Conservation (phyloP, 108 stramenopile genomes). For the Stephanodiscus triporus region DNA sequence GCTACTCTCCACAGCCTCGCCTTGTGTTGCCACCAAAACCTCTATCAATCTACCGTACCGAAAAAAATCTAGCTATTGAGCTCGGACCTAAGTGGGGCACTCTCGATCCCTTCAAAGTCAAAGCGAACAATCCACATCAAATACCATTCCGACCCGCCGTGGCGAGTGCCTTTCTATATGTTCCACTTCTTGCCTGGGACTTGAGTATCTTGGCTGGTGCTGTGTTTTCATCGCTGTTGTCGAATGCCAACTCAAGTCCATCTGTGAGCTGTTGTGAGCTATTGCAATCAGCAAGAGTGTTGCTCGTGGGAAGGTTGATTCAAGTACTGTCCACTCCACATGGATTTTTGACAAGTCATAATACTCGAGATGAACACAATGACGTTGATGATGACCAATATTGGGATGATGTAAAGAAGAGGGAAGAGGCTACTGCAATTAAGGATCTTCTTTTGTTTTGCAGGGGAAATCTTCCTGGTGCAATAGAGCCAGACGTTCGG, state of each 20-base stretch:
- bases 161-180: conserved; percentile 78
- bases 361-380: conserved; percentile 30
- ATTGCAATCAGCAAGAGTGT: conserved; percentile 48
- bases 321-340: conserved; percentile 74
- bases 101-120: conserved; percentile 56
- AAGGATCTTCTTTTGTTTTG: conserved; percentile 53
- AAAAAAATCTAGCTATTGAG: conserved; percentile 34
- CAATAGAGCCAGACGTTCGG: conserved; percentile 12
- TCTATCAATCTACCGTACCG: conserved; percentile 35
- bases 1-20: conserved; percentile 13
- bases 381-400: conserved; percentile 30
- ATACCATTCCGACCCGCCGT: conserved; percentile 81
- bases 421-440: conserved; percentile 55
- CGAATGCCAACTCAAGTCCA: conserved; percentile 35
- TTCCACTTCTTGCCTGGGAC: conserved; percentile 89
- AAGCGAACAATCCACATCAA: conserved; percentile 6
- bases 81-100: conserved; percentile 69
- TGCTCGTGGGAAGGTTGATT: conserved; percentile 69
- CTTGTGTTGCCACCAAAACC: conserved; percentile 42
- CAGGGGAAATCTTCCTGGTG: conserved; percentile 27
- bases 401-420: conserved; percentile 45
- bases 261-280: conserved; percentile 57
- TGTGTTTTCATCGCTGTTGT: conserved; percentile 72
- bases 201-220: conserved; percentile 81
- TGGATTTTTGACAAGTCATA: conserved; percentile 57